Evolutionary conservation across 2,329 filamentous ascomycete species (phyloP), one percentile per base, ranked within the genome.

Genomic region (Phyllosticta paracitricarpa): DNA sequence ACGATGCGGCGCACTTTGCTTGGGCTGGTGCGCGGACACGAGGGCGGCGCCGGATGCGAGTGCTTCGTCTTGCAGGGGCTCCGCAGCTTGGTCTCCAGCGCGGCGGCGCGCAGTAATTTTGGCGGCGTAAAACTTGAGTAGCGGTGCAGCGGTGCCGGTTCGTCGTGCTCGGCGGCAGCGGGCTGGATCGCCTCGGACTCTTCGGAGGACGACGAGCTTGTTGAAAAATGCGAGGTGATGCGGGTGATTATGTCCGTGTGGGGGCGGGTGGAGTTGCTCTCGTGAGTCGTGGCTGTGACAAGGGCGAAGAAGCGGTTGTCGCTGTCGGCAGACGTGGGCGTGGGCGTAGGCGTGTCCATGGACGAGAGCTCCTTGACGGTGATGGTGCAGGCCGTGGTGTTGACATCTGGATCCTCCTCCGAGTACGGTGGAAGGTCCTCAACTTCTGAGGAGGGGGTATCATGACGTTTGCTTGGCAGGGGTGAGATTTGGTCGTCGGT

Each of bases 301-400:
- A 24, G 10, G 25, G 53, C 40, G 35, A 61, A 61, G 35, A 61
- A 61, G 35, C n/a, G 35, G 3, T 35, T 35, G 52, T 61, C 58
- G 33, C 14, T 48, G 59, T 57, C 26, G 59, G 56, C 54, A 2
- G 59, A 53, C 4, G 40, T 48, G 40, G 40, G 14, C 12, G 40
- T 48, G 48, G 59, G 59, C 54, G 59, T 48, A 28, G 59, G 59
- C 54, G 59, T 61, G 30, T 61, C 59, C n/a, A 55, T 54, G 14
- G 54, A 57, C 48, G 56, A 54, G 48, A 61, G 51, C 24, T 61
- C 59, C 48, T 57, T 54, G 59, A 61, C 59, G 54, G 59, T 61
- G 48, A 61, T 54, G 59, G 59, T 61, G 59, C 59, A 61, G 59
- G 56, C 59, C 8, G 59, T 52, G 4, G 59, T 51, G 2, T 57